Conservation (phyloP, 192 early-diverging fungal genomes). For the Rhizoclosmatium globosum region DNA sequence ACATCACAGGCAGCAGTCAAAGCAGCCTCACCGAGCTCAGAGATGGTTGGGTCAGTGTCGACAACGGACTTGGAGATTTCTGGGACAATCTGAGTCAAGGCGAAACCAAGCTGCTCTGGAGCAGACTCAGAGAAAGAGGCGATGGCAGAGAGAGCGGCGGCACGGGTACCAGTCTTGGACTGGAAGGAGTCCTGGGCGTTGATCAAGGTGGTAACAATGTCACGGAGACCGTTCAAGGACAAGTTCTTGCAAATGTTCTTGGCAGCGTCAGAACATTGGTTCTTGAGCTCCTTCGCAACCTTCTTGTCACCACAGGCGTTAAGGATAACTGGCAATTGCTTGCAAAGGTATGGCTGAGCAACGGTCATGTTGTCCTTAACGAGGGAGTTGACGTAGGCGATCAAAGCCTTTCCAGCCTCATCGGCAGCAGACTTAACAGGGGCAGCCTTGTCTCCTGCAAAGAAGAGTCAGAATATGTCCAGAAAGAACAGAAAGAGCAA, state of each 20-base stretch:
- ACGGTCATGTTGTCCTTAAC: conserved; percentile 68
- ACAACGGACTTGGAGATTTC: conserved; percentile 79
- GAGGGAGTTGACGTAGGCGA: conserved; percentile 54
- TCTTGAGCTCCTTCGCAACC: conserved; percentile 77
- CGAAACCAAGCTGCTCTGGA: conserved; percentile 55
- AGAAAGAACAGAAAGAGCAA: too few relatives aligned
- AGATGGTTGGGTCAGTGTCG: conserved; percentile 82
- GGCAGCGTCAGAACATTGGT: conserved; percentile 51
- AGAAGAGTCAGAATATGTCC: not conserved
- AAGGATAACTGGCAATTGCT: conserved; percentile 68
- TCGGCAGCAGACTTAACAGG: conserved; percentile 53
- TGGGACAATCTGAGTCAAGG: conserved; percentile 70
- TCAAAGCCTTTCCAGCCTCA: conserved; percentile 51
- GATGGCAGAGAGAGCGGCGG: conserved; percentile 58
- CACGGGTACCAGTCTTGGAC: conserved; percentile 79
- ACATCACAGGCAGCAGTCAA: conserved; percentile 75
- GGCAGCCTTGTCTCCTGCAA: conserved; percentile 53
- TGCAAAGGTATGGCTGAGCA: conserved; percentile 73
- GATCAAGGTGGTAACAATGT: conserved; percentile 35
- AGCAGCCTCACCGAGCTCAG: conserved; percentile 69
- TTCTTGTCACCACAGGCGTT: conserved; percentile 65
- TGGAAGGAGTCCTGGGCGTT: conserved; percentile 71
- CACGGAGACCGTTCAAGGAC: conserved; percentile 29
- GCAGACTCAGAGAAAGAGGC: conserved; percentile 53
- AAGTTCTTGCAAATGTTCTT: conserved; percentile 63